phyloP scores from a whole-genome alignment of 257 asterid genomes.

The Cordia subcordata region DNA sequence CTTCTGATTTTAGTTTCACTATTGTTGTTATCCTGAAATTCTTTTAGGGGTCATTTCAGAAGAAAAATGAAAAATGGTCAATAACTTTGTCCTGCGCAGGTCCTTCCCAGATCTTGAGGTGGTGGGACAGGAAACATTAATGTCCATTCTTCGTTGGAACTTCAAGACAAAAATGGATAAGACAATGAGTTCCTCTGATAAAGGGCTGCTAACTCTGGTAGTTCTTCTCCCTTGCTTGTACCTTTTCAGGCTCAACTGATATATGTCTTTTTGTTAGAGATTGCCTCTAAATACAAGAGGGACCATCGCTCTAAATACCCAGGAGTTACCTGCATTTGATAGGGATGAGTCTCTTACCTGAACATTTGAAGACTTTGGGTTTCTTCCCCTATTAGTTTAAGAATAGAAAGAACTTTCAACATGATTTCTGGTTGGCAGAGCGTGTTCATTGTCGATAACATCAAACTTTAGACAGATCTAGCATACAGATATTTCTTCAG shows the following conservation, averaged over 20 bases:
- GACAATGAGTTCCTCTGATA: constrained; percentile 72
- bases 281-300: no score
- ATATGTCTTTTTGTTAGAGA: no score
- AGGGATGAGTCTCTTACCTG: no score
- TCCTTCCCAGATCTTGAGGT: constrained; percentile 62
- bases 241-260: not conserved
- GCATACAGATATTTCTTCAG: no score
- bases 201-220: constrained; percentile 77
- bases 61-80: not conserved
- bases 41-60: no score
- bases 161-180: constrained; percentile 73
- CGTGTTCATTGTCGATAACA: no score
- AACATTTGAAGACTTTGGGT: no score
- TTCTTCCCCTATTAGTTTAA: no score
- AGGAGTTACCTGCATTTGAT: not conserved
- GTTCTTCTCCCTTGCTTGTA: not conserved
- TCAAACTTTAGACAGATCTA: no score
- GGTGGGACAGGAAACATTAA: constrained; percentile 64
- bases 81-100: constrained; percentile 27
- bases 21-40: no score
- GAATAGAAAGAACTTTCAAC: no score
- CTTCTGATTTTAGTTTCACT: not conserved
- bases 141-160: constrained; percentile 72
- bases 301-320: not conserved
- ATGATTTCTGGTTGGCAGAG: no score